Evolutionary conservation across 2,329 filamentous ascomycete genomes (phyloP).

Genomic region (Claviceps pazoutovae): DNA sequence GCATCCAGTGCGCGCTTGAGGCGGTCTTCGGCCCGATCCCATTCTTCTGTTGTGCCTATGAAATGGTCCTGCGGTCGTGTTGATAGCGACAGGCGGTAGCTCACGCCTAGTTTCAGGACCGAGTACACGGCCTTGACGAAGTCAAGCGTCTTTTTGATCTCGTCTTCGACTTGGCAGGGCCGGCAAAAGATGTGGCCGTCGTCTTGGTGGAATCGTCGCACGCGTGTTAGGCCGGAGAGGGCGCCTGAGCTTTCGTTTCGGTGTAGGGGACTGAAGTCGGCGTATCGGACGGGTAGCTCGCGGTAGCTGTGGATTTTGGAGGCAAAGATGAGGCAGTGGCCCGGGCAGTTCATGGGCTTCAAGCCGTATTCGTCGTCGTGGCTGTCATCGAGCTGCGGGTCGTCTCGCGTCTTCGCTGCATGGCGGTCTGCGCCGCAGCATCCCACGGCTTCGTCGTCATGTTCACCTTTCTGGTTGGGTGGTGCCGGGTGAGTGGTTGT

Average conservation of each 20-base stretch:
- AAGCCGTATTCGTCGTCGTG: constrained; percentile 58
- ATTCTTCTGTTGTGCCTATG: constrained; percentile 59
- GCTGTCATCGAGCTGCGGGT: constrained; percentile 18
- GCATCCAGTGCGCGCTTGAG: constrained; percentile 37
- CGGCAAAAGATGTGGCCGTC: constrained; percentile 86
- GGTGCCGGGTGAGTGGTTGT: constrained; percentile 9
- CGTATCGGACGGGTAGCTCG: constrained; percentile 70
- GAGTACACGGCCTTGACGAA: constrained; percentile 62
- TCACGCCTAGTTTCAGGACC: constrained; percentile 50
- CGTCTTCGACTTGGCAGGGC: constrained; percentile 57
- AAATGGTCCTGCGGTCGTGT: constrained; percentile 64
- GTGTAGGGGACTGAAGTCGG: constrained; percentile 79
- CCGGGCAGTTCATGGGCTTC: constrained; percentile 90
- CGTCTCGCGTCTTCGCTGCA: constrained; percentile 12
- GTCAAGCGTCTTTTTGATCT: constrained; percentile 59
- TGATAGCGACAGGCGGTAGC: constrained; percentile 64
- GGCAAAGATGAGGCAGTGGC: constrained; percentile 73
- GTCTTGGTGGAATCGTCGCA: constrained; percentile 79
- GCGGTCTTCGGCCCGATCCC: constrained; percentile 31
- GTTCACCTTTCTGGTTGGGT: not conserved
- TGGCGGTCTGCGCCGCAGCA: constrained; percentile 19
- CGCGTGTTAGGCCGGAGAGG: constrained; percentile 67
- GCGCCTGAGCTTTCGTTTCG: constrained; percentile 76
- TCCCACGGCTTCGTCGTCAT: constrained; percentile 4
- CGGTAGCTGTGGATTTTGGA: constrained; percentile 61